These are phyloP conservation scores for Sporothrix pallida DNA, from an alignment of 2,329 filamentous ascomycete genomes.

Conservation along the genomic window DNA sequence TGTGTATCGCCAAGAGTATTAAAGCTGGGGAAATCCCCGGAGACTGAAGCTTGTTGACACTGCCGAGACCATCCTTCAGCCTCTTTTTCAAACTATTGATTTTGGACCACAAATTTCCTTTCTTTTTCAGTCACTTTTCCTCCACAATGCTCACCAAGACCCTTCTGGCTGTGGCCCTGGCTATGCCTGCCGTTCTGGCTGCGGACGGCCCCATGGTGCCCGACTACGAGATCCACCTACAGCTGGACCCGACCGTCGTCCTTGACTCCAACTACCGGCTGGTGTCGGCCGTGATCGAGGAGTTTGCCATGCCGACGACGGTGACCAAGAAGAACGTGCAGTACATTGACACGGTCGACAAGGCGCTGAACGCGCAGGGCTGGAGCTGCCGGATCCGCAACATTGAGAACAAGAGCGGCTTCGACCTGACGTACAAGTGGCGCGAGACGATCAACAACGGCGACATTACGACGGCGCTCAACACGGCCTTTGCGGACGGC, in stretches of 20 bases:
- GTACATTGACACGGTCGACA: conserved; percentile 45
- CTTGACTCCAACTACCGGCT: conserved; percentile 44
- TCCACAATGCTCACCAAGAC: background rate
- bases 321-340: conserved; percentile 48
- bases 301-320: conserved; percentile 43
- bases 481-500: conserved; percentile 44
- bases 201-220: conserved; percentile 39
- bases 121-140: background rate
- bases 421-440: conserved; percentile 51
- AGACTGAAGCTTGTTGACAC: background rate
- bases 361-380: conserved; percentile 45
- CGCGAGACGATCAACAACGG: conserved; percentile 43
- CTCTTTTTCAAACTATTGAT: background rate
- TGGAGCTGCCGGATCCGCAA: conserved; percentile 50
- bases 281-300: conserved; percentile 41
- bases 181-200: background rate
- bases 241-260: conserved; percentile 45
- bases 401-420: conserved; percentile 43
- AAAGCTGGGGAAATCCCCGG: background rate
- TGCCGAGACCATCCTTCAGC: background rate
- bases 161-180: background rate
- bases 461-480: conserved; percentile 44
- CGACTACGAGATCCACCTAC: conserved; percentile 46
- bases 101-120: background rate
- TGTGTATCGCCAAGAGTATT: background rate